phyloP scores from a whole-genome alignment of 305 asterid genomes.

The Solanum hybrid region DNA sequence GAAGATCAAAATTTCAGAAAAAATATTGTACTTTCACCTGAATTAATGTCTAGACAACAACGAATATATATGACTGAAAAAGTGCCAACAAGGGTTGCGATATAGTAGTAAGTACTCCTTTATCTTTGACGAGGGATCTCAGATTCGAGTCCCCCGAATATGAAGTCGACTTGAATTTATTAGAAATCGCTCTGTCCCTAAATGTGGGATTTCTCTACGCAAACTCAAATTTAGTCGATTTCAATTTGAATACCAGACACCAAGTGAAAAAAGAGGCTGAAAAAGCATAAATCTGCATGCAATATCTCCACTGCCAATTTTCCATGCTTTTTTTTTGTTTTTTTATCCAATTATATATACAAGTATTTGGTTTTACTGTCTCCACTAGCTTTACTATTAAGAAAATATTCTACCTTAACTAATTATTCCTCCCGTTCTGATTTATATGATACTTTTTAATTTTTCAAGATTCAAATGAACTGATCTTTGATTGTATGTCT shows the following conservation, averaged over 20 bases:
- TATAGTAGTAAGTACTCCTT: too few species aligned
- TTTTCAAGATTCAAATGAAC: not conserved
- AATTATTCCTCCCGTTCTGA: not conserved
- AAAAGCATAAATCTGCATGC: not conserved
- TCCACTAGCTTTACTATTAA: not conserved
- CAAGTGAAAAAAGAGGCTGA: too few species aligned
- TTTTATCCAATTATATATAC: not conserved
- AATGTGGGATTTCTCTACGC: too few species aligned
- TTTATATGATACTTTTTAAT: not conserved
- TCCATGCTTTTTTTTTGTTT: not conserved
- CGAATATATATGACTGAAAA: not conserved
- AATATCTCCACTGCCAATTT: constrained; percentile 1
- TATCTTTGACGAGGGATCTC: too few species aligned
- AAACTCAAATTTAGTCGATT: too few species aligned
- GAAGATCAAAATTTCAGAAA: not conserved
- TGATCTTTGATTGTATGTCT: not conserved
- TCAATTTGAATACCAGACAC: too few species aligned
- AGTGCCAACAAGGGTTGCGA: not conserved
- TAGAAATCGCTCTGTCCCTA: too few species aligned
- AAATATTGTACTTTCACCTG: not conserved
- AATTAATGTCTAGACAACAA: not conserved
- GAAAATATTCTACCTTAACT: not conserved
- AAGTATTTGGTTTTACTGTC: not conserved
- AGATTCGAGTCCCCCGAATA: too few species aligned
- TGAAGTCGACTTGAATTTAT: too few species aligned